phyloP scores from a whole-genome alignment of 177 flowering plant genomes.

The Vitis hybrid region DNA sequence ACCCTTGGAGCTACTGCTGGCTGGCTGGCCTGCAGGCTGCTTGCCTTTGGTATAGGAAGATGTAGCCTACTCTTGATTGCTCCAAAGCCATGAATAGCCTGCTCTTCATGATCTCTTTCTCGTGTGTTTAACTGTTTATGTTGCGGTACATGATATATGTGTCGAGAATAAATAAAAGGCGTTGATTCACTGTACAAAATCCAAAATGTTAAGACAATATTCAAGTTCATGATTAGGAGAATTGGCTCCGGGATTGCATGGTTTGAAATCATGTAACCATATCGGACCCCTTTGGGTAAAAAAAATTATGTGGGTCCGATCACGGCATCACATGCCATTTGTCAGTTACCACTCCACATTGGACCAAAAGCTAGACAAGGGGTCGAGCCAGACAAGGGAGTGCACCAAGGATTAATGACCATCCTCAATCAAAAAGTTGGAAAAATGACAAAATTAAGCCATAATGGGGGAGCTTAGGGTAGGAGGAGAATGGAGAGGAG shows the following conservation, averaged over 20 bases:
- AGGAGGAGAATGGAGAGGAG: not conserved
- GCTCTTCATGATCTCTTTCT: not conserved
- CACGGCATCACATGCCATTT: not conserved
- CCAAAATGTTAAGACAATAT: slow-evolving; percentile 4
- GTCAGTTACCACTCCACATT: too few relatives aligned
- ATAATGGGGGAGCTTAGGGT: slow-evolving; percentile 15
- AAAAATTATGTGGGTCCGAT: not conserved
- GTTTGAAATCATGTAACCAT: slow-evolving; percentile 2
- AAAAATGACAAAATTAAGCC: slow-evolving; percentile 36
- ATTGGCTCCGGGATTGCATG: slow-evolving; percentile 6
- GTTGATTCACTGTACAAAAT: not conserved
- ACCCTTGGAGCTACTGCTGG: not conserved
- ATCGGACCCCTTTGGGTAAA: not conserved
- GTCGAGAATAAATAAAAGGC: too few relatives aligned
- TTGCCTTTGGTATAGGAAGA: too few relatives aligned
- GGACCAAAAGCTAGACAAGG: too few relatives aligned
- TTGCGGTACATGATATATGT: not conserved
- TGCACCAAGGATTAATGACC: not conserved
- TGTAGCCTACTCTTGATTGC: too few relatives aligned
- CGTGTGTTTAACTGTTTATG: not conserved
- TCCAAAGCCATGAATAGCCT: too few relatives aligned
- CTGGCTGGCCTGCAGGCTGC: too few relatives aligned
- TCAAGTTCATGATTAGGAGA: slow-evolving; percentile 10
- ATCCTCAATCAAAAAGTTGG: not conserved
- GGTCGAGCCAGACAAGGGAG: not conserved